Percentiles rank a stretch among this genome's conserved stretches.
Evolutionary conservation across 1,284 basidiomycete genomes (phyloP).

Genomic region (Tremellales sp.): DNA sequence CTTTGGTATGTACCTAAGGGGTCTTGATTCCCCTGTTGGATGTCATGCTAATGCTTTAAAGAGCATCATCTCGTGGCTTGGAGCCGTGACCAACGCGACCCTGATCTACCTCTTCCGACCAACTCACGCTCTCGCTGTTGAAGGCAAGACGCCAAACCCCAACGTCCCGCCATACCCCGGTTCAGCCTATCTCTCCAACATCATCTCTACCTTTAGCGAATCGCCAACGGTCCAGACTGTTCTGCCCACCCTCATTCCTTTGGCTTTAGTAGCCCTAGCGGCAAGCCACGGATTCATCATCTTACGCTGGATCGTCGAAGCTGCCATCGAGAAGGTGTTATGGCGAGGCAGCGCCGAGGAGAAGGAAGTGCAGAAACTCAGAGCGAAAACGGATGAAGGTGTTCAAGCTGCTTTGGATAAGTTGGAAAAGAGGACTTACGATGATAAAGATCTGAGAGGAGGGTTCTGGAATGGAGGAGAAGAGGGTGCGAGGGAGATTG

Average conservation of each 20-base stretch:
- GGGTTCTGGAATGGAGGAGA: conserved; percentile 43
- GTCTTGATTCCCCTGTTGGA: conserved; percentile 5
- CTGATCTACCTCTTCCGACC: conserved; percentile 77
- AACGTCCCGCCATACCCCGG: conserved; percentile 25
- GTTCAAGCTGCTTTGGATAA: conserved; percentile 5
- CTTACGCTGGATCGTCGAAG: conserved; percentile 60
- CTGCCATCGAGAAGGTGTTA: conserved; percentile 65
- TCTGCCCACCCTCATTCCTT: conserved; percentile 55
- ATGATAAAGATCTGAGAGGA: conserved; percentile 5
- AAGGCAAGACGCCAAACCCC: conserved; percentile 32
- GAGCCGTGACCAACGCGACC: conserved; percentile 76
- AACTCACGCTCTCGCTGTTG: conserved; percentile 11
- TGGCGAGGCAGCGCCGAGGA: conserved; percentile 70
- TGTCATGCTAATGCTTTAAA: conserved; percentile 10
- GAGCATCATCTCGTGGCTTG: conserved; percentile 80
- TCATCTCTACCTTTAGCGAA: conserved; percentile 30
- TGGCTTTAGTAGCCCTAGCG: conserved; percentile 68
- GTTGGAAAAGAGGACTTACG: conserved; percentile 16
- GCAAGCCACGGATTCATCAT: conserved; percentile 77
- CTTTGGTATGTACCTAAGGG: conserved; percentile 57
- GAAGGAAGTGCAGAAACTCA: conserved; percentile 25
- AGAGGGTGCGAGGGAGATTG: conserved; percentile 38
- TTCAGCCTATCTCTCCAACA: conserved; percentile 26
- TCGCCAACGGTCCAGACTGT: conserved; percentile 26
- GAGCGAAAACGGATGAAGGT: conserved; percentile 5